phyloP scores from a whole-genome alignment of 163 green algal species.

The Volvox carteri region DNA sequence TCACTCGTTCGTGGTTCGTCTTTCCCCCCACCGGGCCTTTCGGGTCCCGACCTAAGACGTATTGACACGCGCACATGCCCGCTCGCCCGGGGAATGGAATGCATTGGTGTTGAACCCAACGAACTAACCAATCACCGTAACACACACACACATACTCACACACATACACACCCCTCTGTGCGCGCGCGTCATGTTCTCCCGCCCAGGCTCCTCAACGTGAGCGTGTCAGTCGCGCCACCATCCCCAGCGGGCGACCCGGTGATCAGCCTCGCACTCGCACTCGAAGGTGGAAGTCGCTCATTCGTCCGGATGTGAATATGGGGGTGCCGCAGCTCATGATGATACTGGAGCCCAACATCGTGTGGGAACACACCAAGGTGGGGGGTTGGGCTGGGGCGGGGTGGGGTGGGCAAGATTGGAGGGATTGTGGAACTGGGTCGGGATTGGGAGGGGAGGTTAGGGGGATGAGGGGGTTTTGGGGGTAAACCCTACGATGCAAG shows the following conservation, averaged over 20 bases:
- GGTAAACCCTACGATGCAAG: not conserved
- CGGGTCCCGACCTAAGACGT: too few relatives aligned
- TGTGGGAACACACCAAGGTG: slow-evolving; percentile 73
- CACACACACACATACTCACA: too few relatives aligned
- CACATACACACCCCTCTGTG: not conserved
- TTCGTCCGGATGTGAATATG: slow-evolving; percentile 71
- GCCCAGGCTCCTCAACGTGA: slow-evolving; percentile 67
- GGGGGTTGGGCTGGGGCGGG: not conserved
- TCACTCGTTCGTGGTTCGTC: too few relatives aligned
- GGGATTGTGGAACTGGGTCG: not conserved
- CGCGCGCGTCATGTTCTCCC: too few relatives aligned
- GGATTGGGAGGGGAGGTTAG: not conserved
- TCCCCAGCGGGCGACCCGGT: slow-evolving; percentile 6
- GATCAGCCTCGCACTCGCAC: not conserved
- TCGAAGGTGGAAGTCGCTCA: slow-evolving; percentile 54
- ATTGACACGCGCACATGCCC: too few relatives aligned
- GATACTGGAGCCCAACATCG: slow-evolving; percentile 77
- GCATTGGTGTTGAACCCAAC: too few relatives aligned
- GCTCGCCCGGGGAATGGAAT: too few relatives aligned
- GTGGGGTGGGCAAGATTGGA: not conserved
- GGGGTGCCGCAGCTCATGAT: slow-evolving; percentile 75
- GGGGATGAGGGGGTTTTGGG: not conserved
- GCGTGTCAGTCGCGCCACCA: slow-evolving; percentile 53
- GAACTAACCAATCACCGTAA: too few relatives aligned
- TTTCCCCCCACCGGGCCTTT: too few relatives aligned